Conservation (phyloP, 768 basidiomycete species). For the Phanerodontia chrysosporium region DNA sequence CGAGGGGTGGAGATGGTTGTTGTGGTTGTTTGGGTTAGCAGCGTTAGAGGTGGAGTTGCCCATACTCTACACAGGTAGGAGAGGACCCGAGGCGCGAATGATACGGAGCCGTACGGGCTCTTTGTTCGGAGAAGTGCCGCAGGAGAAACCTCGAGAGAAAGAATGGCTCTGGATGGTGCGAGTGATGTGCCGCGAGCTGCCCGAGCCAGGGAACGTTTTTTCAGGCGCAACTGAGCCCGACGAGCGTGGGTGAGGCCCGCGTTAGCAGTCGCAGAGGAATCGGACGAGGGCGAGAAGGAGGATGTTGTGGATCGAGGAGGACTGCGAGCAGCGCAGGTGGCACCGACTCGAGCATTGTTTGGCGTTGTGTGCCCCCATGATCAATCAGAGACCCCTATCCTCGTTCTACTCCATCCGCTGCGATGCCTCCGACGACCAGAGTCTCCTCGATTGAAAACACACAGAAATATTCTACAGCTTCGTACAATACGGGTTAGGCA, state of each 20-base stretch:
- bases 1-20: conserved; percentile 2
- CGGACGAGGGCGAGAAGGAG: background rate
- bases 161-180: background rate
- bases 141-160: conserved; percentile 17
- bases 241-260: background rate
- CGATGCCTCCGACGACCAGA: background rate
- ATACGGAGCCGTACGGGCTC: conserved; percentile 3
- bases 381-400: conserved; percentile 3
- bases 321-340: background rate
- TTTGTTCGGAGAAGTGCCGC: conserved; percentile 4
- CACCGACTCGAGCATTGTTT: background rate
- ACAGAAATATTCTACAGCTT: background rate
- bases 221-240: background rate
- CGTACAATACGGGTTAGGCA: background rate
- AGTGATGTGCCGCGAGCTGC: background rate
- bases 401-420: background rate
- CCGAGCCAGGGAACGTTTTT: background rate
- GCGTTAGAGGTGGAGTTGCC: conserved; percentile 19
- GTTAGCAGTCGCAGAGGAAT: background rate
- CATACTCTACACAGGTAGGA: conserved; percentile 10
- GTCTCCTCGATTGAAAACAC: background rate
- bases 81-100: conserved; percentile 4
- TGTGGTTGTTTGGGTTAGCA: conserved; percentile 5
- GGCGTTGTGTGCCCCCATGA: background rate
- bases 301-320: background rate